A percentile compares a stretch with the other conserved stretches of the same genome.
Evolutionary conservation across 225 moss, liverwort and hornwort genomes (phyloP).

Genomic region (Lunularia cruciata): DNA sequence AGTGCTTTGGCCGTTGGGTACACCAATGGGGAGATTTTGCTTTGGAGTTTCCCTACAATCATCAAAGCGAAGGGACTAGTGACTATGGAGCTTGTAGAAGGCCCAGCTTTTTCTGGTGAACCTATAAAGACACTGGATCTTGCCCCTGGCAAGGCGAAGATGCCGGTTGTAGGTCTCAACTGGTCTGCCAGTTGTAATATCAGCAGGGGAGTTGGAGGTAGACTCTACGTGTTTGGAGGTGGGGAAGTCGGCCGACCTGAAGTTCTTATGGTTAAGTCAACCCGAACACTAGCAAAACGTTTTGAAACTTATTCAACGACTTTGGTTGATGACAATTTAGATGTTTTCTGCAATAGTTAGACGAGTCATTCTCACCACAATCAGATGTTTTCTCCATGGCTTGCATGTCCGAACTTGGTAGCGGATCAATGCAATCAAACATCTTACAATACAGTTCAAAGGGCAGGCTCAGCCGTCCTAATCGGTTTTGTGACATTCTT

Average conservation of each 20-base stretch:
- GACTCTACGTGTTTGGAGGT: slow-evolving; percentile 90
- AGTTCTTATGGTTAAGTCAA: slow-evolving; percentile 68
- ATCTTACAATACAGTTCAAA: no score
- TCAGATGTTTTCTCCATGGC: no score
- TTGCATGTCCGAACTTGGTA: no score
- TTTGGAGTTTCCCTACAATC: slow-evolving; percentile 74
- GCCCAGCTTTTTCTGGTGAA: slow-evolving; percentile 58
- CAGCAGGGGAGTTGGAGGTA: slow-evolving; percentile 61
- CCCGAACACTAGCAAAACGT: not conserved
- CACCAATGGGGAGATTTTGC: slow-evolving; percentile 83
- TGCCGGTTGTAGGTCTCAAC: slow-evolving; percentile 81
- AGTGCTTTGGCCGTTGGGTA: slow-evolving; percentile 78
- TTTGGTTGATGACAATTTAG: no score
- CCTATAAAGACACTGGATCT: slow-evolving; percentile 67
- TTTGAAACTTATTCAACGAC: not conserved
- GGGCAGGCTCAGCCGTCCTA: no score
- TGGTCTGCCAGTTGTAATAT: slow-evolving; percentile 76
- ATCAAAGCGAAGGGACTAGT: slow-evolving; percentile 58
- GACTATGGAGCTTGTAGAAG: slow-evolving; percentile 55
- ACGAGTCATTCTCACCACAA: no score
- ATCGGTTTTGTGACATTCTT: no score
- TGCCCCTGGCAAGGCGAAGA: slow-evolving; percentile 70
- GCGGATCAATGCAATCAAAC: no score
- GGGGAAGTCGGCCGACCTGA: slow-evolving; percentile 78
- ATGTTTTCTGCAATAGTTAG: no score